Conservation (phyloP, 2,329 filamentous ascomycete species). For the Trichoderma pleuroti region DNA sequence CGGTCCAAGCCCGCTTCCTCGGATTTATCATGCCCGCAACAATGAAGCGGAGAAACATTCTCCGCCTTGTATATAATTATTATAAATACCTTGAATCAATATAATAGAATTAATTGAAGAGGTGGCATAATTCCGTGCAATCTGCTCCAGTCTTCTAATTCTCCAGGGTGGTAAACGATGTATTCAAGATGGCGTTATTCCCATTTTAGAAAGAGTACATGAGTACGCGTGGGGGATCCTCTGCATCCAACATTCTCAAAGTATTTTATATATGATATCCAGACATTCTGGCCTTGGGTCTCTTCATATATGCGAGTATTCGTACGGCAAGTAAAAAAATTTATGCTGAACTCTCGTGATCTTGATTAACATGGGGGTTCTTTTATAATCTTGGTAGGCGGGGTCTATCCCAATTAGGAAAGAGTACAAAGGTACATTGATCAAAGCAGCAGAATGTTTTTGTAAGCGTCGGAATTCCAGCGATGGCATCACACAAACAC, state of each 20-base stretch:
- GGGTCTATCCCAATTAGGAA: background rate
- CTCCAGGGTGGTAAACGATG: background rate
- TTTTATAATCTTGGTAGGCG: background rate
- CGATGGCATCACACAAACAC: background rate
- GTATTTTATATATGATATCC: background rate
- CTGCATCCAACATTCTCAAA: background rate
- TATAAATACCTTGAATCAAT: background rate
- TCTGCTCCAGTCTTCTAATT: background rate
- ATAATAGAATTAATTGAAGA: background rate
- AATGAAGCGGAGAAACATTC: background rate
- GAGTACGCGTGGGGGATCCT: background rate
- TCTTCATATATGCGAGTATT: background rate
- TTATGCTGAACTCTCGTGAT: background rate
- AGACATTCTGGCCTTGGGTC: background rate
- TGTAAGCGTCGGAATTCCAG: background rate
- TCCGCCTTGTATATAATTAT: background rate
- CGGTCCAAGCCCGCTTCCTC: background rate
- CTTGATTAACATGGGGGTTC: background rate
- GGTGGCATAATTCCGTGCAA: background rate
- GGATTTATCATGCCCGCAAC: background rate
- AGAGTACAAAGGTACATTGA: slow-evolving; percentile 4
- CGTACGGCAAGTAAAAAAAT: background rate
- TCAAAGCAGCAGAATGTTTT: background rate
- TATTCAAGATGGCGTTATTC: background rate
- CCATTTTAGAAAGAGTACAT: background rate